Percentiles rank a stretch among this genome's conserved stretches.
Conservation (phyloP, 305 asterid genomes). For the Fraxinus greggii region DNA sequence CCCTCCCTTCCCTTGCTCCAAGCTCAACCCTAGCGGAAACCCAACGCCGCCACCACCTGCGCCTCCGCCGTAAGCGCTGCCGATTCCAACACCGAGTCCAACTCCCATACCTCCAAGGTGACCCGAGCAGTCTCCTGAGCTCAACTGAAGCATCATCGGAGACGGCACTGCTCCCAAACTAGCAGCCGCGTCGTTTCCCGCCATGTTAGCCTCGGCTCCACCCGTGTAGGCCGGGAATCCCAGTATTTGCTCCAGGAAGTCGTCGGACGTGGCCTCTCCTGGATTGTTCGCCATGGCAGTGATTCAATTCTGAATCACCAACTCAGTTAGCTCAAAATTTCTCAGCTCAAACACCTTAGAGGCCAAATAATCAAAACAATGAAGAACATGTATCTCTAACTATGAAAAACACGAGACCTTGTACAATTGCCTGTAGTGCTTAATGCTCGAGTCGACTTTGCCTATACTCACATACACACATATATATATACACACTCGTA, state of each 20-base stretch:
- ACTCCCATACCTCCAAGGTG: constrained; percentile 46
- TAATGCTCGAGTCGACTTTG: not conserved
- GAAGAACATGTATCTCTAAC: not conserved
- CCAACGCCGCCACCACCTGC: constrained; percentile 38
- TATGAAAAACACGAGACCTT: not conserved
- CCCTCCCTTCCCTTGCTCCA: constrained; percentile 79
- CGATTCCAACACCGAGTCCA: constrained; percentile 41
- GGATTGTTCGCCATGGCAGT: constrained; percentile 43
- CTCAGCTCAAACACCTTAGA: not conserved
- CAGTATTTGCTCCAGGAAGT: constrained; percentile 52
- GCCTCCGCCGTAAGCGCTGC: constrained; percentile 30
- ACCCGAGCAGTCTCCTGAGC: constrained; percentile 31
- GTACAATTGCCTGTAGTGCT: not conserved
- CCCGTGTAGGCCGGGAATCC: constrained; percentile 44
- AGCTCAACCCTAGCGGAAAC: constrained; percentile 81
- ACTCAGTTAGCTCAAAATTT: not conserved
- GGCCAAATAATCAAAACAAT: not conserved
- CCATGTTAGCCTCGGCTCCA: constrained; percentile 31
- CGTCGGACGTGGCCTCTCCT: constrained; percentile 47
- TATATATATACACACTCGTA: too few species aligned
- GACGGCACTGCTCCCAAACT: constrained; percentile 31
- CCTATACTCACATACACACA: not conserved
- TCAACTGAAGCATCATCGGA: constrained; percentile 17
- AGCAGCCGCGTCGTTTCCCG: constrained; percentile 32
- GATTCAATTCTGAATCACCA: constrained; percentile 12